A percentile compares a stretch with the other conserved stretches of the same genome.
These are phyloP conservation scores for Clavulina sp. DNA, from an alignment of 768 basidiomycete species.

Conservation along the genomic window DNA sequence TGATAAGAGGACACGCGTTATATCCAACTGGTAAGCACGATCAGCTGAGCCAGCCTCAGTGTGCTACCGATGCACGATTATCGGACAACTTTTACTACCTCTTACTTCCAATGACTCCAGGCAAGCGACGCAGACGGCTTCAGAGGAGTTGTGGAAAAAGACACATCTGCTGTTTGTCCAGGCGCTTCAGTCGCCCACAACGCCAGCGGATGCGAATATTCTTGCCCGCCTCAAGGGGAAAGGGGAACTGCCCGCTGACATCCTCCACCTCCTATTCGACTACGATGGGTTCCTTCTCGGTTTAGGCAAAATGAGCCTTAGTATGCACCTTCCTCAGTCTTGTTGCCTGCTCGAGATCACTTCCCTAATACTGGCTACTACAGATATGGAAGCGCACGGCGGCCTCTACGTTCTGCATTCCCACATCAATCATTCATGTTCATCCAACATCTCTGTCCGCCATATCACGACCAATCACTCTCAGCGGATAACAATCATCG, in stretches of 20 bases:
- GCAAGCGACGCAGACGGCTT: constrained; percentile 8
- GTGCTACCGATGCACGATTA: too few species aligned
- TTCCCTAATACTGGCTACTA: constrained; percentile 4
- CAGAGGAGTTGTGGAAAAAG: constrained; percentile 35
- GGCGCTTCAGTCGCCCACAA: constrained; percentile 44
- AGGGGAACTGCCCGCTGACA: constrained; percentile 24
- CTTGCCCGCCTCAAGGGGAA: constrained; percentile 33
- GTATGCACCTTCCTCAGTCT: constrained; percentile 25
- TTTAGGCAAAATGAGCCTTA: constrained; percentile 64
- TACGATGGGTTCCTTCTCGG: constrained; percentile 61
- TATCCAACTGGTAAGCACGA: constrained; percentile 16
- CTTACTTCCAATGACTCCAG: too few species aligned
- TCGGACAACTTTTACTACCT: too few species aligned
- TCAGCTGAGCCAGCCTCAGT: constrained; percentile 17
- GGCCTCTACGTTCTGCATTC: constrained; percentile 76
- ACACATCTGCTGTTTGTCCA: constrained; percentile 39
- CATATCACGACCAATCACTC: constrained; percentile 54
- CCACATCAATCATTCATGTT: constrained; percentile 73
- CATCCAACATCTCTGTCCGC: constrained; percentile 60
- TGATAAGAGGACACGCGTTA: constrained; percentile 33
- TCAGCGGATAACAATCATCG: constrained; percentile 61
- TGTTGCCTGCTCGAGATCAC: background rate
- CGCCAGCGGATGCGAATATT: constrained; percentile 31
- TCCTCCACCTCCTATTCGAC: constrained; percentile 45
- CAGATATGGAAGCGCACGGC: constrained; percentile 72